Evolutionary conservation across 2,329 filamentous ascomycete species (phyloP).

Genomic region (Neofusicoccum sp.): DNA sequence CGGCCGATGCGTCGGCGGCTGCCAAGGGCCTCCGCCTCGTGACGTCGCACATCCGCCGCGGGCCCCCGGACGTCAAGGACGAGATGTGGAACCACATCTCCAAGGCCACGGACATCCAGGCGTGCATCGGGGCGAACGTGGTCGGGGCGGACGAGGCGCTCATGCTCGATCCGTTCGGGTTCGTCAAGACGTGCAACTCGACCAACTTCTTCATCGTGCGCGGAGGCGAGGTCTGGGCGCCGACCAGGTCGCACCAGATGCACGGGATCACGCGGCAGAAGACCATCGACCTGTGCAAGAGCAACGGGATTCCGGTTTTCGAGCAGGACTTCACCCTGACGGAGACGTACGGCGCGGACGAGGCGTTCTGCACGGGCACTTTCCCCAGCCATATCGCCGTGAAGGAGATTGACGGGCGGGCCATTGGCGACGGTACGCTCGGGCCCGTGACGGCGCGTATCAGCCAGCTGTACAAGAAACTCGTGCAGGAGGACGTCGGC

Average conservation of each 20-base stretch:
- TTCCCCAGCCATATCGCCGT: conserved; percentile 22
- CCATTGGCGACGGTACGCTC: background rate
- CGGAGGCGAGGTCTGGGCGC: conserved; percentile 32
- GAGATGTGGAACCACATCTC: background rate
- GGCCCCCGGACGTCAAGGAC: background rate
- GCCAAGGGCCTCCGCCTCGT: background rate
- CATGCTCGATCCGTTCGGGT: background rate
- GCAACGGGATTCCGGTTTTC: conserved; percentile 25
- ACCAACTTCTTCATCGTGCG: conserved; percentile 37
- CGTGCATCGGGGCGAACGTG: background rate
- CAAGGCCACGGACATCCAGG: background rate
- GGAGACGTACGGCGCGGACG: conserved; percentile 32
- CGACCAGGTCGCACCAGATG: conserved; percentile 34
- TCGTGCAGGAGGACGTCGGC: background rate
- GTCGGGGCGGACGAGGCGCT: background rate
- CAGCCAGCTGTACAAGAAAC: background rate
- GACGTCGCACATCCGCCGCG: background rate
- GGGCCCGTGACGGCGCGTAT: background rate
- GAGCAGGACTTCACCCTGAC: conserved; percentile 32
- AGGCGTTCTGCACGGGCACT: conserved; percentile 32
- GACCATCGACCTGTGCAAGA: conserved; percentile 32
- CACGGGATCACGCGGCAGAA: conserved; percentile 33
- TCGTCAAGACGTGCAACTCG: conserved; percentile 32
- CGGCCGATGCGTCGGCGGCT: background rate
- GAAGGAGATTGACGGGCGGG: background rate